These are phyloP conservation scores for Fusarium sublunatum DNA, from an alignment of 2,329 filamentous ascomycete genomes.

Conservation along the genomic window DNA sequence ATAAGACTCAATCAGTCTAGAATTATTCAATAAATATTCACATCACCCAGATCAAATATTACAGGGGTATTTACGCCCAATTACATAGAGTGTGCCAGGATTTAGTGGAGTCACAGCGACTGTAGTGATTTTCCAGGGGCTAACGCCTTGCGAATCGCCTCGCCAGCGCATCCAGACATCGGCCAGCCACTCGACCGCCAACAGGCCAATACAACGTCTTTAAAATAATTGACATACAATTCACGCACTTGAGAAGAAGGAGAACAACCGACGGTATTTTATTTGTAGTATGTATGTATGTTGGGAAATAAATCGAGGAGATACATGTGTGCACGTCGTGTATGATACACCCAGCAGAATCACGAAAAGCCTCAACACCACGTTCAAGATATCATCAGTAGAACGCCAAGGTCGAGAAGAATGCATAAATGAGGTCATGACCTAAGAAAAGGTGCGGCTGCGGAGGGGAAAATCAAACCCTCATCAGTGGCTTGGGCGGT, in stretches of 20 bases:
- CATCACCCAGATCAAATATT: not conserved
- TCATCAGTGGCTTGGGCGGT: not conserved
- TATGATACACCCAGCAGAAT: not conserved
- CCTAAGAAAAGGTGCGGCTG: not conserved
- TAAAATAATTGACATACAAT: fast-evolving
- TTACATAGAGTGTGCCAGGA: not conserved
- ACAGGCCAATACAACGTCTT: not conserved
- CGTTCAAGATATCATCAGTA: not conserved
- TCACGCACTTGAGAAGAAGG: fast-evolving
- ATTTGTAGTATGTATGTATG: not conserved
- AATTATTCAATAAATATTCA: not conserved
- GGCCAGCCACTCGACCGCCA: not conserved
- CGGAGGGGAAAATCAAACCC: slow-evolving; percentile 3
- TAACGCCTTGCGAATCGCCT: slow-evolving; percentile 21
- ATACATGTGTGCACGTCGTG: not conserved
- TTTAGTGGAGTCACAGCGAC: slow-evolving; percentile 16
- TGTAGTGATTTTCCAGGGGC: slow-evolving; percentile 11
- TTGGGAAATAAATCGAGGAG: not conserved
- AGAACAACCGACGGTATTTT: not conserved
- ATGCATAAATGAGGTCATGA: not conserved
- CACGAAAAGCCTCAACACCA: slow-evolving; percentile 24
- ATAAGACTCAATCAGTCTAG: not conserved
- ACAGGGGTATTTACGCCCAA: not conserved
- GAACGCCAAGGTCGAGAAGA: fast-evolving
- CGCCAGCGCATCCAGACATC: not conserved